phyloP scores from a whole-genome alignment of 805 yeast genomes.

The Henningerozyma blattae region DNA sequence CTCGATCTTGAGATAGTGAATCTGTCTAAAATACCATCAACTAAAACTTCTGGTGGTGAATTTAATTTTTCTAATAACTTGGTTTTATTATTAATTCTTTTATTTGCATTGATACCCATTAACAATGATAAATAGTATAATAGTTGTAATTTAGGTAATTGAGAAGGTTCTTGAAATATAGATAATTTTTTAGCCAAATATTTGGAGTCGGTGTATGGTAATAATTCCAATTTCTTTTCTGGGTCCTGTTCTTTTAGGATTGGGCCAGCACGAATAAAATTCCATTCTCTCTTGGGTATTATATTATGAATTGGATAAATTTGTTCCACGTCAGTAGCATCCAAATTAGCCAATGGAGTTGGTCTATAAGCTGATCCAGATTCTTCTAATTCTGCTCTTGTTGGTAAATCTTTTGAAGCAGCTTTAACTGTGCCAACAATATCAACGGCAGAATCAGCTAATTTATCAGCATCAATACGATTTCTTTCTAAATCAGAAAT shows the following conservation, averaged over 20 bases:
- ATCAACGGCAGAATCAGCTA: constrained; percentile 63
- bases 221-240: constrained; percentile 38
- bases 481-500: constrained; percentile 72
- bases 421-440: constrained; percentile 70
- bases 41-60: constrained; percentile 57
- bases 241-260: constrained; percentile 42
- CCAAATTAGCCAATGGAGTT: constrained; percentile 63
- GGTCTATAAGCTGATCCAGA: constrained; percentile 51
- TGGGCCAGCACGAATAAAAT: constrained; percentile 50
- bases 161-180: constrained; percentile 30
- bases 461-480: constrained; percentile 72
- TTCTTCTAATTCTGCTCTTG: constrained; percentile 48
- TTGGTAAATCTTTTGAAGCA: constrained; percentile 62
- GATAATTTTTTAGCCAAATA: constrained; percentile 40
- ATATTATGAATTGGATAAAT: constrained; percentile 65
- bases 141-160: constrained; percentile 49
- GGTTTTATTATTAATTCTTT: constrained; percentile 50
- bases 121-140: constrained; percentile 73
- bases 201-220: constrained; percentile 52
- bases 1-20: constrained; percentile 61
- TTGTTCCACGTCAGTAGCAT: constrained; percentile 75
- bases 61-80: constrained; percentile 49
- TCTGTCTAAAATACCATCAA: constrained; percentile 59
- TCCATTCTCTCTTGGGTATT: constrained; percentile 56
- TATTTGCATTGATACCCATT: constrained; percentile 66